A percentile compares a stretch with the other conserved stretches of the same genome.
phyloP scores from a whole-genome alignment of 305 asterid genomes.

The Solanum aculeatissimum region DNA sequence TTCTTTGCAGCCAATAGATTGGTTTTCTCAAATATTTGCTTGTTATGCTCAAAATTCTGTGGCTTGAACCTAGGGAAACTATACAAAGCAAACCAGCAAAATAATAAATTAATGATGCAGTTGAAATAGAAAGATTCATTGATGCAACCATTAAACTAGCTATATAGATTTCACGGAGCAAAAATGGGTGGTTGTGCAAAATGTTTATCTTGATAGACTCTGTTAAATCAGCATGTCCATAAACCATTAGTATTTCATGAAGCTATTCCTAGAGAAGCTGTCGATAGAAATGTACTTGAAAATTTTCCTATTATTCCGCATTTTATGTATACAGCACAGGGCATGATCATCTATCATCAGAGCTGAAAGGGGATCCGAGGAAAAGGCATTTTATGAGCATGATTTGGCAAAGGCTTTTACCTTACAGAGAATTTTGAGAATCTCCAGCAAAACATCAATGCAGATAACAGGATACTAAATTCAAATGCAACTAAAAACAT shows the following conservation, averaged over 20 bases:
- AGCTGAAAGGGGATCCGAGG: background rate
- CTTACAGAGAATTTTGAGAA: background rate
- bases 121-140: too few species aligned
- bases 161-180: background rate
- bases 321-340: background rate
- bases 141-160: background rate
- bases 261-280: too few species aligned
- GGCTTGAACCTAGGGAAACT: conserved; percentile 7
- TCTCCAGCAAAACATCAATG: background rate
- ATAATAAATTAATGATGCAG: background rate
- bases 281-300: background rate
- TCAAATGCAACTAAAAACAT: background rate
- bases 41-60: conserved; percentile 15
- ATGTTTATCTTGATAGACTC: background rate
- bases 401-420: background rate
- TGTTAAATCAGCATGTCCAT: background rate
- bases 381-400: background rate
- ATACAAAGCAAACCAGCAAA: background rate
- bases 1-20: conserved; percentile 19
- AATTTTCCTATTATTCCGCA: background rate
- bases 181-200: background rate
- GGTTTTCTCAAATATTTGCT: conserved; percentile 6
- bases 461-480: background rate
- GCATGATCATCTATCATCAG: background rate
- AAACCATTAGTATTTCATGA: too few species aligned